Evolutionary conservation across 164 flowering plant genomes (phyloP), one percentile per base, ranked within the genome.

Genomic region (Nymphaea thermarum): DNA sequence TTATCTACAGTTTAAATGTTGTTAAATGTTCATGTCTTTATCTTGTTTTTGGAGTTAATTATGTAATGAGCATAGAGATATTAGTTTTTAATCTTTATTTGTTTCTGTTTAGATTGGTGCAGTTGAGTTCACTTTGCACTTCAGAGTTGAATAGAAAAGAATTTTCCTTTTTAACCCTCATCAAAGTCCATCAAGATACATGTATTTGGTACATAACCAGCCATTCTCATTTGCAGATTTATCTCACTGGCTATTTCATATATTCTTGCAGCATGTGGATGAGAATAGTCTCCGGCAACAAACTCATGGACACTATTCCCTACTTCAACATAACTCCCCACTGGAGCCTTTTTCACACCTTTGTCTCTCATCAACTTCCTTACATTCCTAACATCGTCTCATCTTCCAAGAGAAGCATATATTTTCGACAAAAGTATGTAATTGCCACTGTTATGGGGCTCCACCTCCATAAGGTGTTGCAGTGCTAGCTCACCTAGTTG

Each of bases 361-460:
- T 71, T 71, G 59, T 79, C 83, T 66, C 79, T 82, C 95, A 89
- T 84, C 66, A 63, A 41, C 71, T 82, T 87, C 69, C 95, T 84
- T 18, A 81, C 71, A 74, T 65, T 65, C 67, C 85, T 68, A 43
- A 79, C 81, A 62, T 83, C 82, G 51, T 71, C 65, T 91, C 88
- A 89, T 70, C 67, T 73, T 36, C 87, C 86, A 64, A 63, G 51
- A 6, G 85, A 69, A 63, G 88, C 81, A 75, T 85, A 88, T 68
- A 77, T 78, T 61, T 88, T 86, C 1, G 90, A 85, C 42, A 86
- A 63, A 68, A 85, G 77, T 17, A 78, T 67, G n/a, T n/a, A n/a
- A n/a, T n/a, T n/a, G n/a, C n/a, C n/a, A n/a, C n/a, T n/a, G n/a
- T n/a, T n/a, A n/a, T 77, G 59, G 8, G 90, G 89, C 79, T 88